These are phyloP conservation scores for Apophysomyces variabilis DNA, from an alignment of 371 early-diverging fungal species.

Conservation along the genomic window DNA sequence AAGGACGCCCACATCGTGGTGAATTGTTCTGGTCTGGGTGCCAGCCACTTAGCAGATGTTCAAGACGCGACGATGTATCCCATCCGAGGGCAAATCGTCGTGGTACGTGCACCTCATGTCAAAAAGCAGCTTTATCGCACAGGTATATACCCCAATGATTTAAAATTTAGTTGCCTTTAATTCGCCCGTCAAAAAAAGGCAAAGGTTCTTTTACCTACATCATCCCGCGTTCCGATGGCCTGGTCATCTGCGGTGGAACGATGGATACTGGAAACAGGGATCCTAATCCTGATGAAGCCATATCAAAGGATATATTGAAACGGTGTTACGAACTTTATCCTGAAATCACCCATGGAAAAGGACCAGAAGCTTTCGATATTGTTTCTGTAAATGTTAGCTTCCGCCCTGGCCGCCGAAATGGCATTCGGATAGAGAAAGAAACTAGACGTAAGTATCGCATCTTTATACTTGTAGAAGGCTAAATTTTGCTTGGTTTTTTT, in stretches of 20 bases:
- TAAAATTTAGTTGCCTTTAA: too few relatives aligned
- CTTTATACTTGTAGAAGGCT: not conserved
- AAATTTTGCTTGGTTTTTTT: not conserved
- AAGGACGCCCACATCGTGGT: slow-evolving; percentile 60
- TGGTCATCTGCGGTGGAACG: slow-evolving; percentile 74
- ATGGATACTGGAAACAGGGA: slow-evolving; percentile 35
- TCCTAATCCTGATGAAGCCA: slow-evolving; percentile 34
- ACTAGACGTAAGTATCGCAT: slow-evolving; percentile 43
- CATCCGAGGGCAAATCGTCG: slow-evolving; percentile 76
- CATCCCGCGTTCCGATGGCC: slow-evolving; percentile 80
- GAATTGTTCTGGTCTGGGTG: slow-evolving; percentile 77
- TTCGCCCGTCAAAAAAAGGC: slow-evolving; percentile 10
- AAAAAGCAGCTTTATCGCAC: slow-evolving; percentile 47
- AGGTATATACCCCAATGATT: slow-evolving; percentile 11
- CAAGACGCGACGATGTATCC: slow-evolving; percentile 68
- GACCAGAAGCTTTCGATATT: slow-evolving; percentile 56
- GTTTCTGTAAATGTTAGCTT: slow-evolving; percentile 72
- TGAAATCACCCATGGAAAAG: slow-evolving; percentile 46
- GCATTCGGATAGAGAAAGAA: slow-evolving; percentile 74
- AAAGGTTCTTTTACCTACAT: slow-evolving; percentile 66
- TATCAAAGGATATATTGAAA: slow-evolving; percentile 40
- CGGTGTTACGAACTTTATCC: slow-evolving; percentile 38
- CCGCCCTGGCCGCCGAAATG: slow-evolving; percentile 73
- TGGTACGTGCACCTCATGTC: slow-evolving; percentile 72
- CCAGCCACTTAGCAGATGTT: slow-evolving; percentile 68